Percentiles rank a stretch among this genome's conserved stretches.
Conservation (phyloP, 2,329 filamentous ascomycete genomes). For the Penicillium sp. region DNA sequence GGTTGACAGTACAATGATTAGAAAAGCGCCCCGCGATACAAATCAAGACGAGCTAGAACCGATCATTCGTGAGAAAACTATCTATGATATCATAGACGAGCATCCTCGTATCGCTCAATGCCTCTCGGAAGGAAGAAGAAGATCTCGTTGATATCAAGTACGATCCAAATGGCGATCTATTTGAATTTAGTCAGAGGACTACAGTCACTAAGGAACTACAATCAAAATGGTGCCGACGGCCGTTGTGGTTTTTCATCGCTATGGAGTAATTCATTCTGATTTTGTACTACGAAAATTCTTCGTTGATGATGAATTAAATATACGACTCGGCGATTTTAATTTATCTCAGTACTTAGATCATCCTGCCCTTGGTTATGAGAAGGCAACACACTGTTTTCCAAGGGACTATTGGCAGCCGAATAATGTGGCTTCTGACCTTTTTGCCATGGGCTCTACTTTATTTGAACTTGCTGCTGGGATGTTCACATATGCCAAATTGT, state of each 20-base stretch:
- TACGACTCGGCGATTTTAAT: constrained; percentile 27
- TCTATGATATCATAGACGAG: too few relatives aligned
- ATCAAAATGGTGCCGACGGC: constrained; percentile 21
- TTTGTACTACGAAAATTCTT: constrained; percentile 26
- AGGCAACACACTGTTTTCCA: constrained; percentile 22
- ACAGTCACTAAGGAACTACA: constrained; percentile 3
- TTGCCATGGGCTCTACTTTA: constrained; percentile 20
- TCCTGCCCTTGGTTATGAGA: constrained; percentile 19
- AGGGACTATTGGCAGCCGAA: constrained; percentile 19
- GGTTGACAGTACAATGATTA: too few relatives aligned
- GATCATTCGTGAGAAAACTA: too few relatives aligned
- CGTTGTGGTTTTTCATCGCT: constrained; percentile 18
- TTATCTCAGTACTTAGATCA: constrained; percentile 16
- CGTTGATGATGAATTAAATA: constrained; percentile 22
- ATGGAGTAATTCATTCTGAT: constrained; percentile 28
- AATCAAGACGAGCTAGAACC: too few relatives aligned
- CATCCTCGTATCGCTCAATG: too few relatives aligned
- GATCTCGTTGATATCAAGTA: constrained; percentile 11
- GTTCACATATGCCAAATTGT: too few relatives aligned
- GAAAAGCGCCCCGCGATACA: too few relatives aligned
- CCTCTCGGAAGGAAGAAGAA: too few relatives aligned
- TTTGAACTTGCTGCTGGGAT: constrained; percentile 9
- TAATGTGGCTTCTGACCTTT: constrained; percentile 13
- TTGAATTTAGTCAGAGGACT: constrained; percentile 1
- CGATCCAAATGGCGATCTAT: constrained; percentile 14